A percentile compares a stretch with the other conserved stretches of the same genome.
Evolutionary conservation across 225 moss, liverwort and hornwort genomes (phyloP).

Genomic region (Neckera pumila): DNA sequence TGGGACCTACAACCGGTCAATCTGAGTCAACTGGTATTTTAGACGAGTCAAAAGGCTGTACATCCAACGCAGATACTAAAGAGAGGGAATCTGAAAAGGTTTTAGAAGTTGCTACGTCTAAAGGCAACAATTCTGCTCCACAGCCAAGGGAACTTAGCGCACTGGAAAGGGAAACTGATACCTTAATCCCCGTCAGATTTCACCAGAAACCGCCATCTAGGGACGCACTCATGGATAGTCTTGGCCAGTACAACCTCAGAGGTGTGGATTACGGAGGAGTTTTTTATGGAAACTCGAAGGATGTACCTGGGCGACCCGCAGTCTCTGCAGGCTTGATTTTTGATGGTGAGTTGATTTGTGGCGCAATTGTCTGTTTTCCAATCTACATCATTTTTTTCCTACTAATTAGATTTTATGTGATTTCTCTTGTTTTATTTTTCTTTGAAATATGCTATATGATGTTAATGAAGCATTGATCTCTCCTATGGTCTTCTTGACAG

Average conservation of each 20-base stretch:
- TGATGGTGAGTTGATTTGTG: constrained; percentile 52
- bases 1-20: neutral
- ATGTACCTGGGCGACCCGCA: constrained; percentile 57
- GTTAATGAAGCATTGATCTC: neutral
- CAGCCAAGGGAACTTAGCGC: neutral
- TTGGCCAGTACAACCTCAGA: constrained; percentile 23
- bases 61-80: neutral
- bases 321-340: constrained; percentile 82
- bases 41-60: neutral
- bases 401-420: neutral
- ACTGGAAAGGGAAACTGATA: neutral
- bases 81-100: neutral
- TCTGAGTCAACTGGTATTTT: neutral
- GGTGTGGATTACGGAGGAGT: constrained; percentile 53
- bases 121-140: neutral
- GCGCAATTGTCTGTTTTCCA: neutral
- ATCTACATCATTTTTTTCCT: neutral
- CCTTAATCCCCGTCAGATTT: constrained; percentile 26
- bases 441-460: neutral
- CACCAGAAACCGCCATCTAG: constrained; percentile 61
- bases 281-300: constrained; percentile 69
- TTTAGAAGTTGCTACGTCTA: neutral
- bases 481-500: constrained; percentile 26
- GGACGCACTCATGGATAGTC: constrained; percentile 31
- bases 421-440: neutral